Base-by-base conservation (phyloP, 108 stramenopile genomes). In the Nitzschia palea region DNA sequence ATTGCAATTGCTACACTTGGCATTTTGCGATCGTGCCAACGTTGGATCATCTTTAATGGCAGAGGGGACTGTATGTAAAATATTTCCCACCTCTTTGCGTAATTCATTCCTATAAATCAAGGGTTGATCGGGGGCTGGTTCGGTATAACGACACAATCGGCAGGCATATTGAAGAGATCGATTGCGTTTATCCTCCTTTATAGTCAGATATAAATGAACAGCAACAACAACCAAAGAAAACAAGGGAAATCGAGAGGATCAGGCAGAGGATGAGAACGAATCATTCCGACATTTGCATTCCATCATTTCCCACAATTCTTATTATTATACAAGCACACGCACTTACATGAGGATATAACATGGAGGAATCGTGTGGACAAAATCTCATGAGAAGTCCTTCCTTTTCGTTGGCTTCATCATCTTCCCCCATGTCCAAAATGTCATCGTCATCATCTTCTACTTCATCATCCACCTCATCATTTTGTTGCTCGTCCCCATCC, bases 331-430 rank as follows among this genome's bases (percentile, higher is more conserved):
- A n/a, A n/a, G n/a, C n/a, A n/a, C n/a, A n/a, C n/a, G n/a, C 22
- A 65, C 88, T 62, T 73, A 90, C 89, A 76, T 93, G 86, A 33
- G 93, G 93, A 86, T 94, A 94, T 14, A 94, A 65, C 93, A 94
- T 94, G 42, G 88, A 88, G 0, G 93, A 94, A 77, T 94, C 93
- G 56, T 94, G 85, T 17, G 93, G 93, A 78, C 93, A 94, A 71
- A 94, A 94, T 58, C 79, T 80, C 93, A 94, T 94, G 42, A 94
- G 54, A 53, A 94, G 51, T 25, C 79, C 81, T 44, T 80, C 82
- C 17, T 71, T 52, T 25, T 73, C 71, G 52, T 77, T 63, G 32
- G 64, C 55, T n/a, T 47, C 48, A 25, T 62, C 62, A 53, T 84
- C 78, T 22, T 79, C 82, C 36, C 71, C 78, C 67, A 72, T 69